Base-by-base conservation (phyloP, 768 basidiomycete genomes). In the Tremella fuciformis region DNA sequence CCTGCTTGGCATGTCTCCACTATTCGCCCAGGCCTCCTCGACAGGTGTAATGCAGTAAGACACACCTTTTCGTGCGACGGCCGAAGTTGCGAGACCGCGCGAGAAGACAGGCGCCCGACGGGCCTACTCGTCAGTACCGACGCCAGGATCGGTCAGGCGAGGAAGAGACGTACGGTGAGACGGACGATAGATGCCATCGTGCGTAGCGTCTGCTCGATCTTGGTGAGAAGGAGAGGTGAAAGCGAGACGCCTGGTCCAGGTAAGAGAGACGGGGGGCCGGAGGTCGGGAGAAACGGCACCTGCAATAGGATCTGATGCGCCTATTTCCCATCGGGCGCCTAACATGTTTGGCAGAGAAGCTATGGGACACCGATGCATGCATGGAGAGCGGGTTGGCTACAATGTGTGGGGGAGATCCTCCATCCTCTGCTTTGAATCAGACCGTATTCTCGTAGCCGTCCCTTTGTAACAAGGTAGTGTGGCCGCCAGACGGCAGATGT, bases 51-150 rank as follows among this genome's bases (percentile, higher is more conserved):
- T 19, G 15, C 39, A 8, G 26, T n/a, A n/a, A n/a, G 25, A 42
- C 77, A 50, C 13, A 79, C 78, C 78, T 73, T 79, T 79, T 67
- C 75, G 74, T 50, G 62, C 64, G 55, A 69, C 69, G 21, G 68
- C 67, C 26, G 69, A 70, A 42, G 75, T 64, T 44, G 78, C 73
- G 71, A 78, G 75, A 53, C 75, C 66, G 66, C 78, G 68, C 48
- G 62, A 55, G 52, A 73, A 66, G 38, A 69, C 46, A 49, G 68
- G 62, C 29, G 67, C 64, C 48, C 71, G 63, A 46, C 62, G 71
- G 55, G 66, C 65, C 71, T 72, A 54, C 37, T 18, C 29, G 11
- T 38, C 18, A 19, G 53, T 53, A 15, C 55, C 53, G 37, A 40
- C 11, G 16, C 19, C 11, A 26, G 7, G 46, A 44, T 19, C 9